A percentile compares a stretch with the other conserved stretches of the same genome.
Evolutionary conservation across 176 grass and related monocot genomes (phyloP).

Genomic region (Rhynchospora pubera): DNA sequence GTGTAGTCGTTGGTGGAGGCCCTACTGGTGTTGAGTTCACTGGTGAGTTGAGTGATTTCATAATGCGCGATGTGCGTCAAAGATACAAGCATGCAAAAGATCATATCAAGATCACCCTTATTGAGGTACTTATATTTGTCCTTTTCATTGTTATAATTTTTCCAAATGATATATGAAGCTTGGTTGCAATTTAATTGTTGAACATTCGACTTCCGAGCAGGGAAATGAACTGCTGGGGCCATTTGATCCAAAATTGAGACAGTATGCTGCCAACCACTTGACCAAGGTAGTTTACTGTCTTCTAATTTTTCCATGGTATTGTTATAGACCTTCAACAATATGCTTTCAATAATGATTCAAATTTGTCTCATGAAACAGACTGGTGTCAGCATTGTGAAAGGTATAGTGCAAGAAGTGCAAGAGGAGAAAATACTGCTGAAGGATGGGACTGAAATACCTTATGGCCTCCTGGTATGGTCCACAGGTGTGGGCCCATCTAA

Average conservation of each 20-base stretch:
- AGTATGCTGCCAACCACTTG: slow-evolving; percentile 79
- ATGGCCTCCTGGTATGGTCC: slow-evolving; percentile 83
- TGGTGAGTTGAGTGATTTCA: slow-evolving; percentile 93
- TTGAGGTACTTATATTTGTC: slow-evolving; percentile 45
- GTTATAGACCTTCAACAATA: neutral
- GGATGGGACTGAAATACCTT: slow-evolving; percentile 61
- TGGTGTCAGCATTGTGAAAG: slow-evolving; percentile 66
- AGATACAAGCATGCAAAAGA: slow-evolving; percentile 82
- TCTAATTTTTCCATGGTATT: neutral
- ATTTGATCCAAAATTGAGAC: slow-evolving; percentile 61
- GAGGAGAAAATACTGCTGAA: slow-evolving; percentile 46
- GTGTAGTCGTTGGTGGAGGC: slow-evolving; percentile 80
- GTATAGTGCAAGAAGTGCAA: slow-evolving; percentile 70
- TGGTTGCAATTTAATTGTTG: neutral
- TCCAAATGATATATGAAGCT: neutral
- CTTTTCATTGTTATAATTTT: neutral
- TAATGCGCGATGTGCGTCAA: slow-evolving; percentile 62
- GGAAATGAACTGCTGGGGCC: slow-evolving; percentile 83
- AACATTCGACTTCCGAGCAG: slow-evolving; percentile 16
- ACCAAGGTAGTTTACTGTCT: slow-evolving; percentile 38
- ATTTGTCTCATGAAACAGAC: slow-evolving; percentile 31
- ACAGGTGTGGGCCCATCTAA: slow-evolving; percentile 78
- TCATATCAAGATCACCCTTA: slow-evolving; percentile 83
- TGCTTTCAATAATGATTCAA: neutral
- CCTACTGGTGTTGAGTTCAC: slow-evolving; percentile 96